These are phyloP conservation scores for Phallus indusiatus DNA, from an alignment of 768 basidiomycete species.

Conservation along the genomic window DNA sequence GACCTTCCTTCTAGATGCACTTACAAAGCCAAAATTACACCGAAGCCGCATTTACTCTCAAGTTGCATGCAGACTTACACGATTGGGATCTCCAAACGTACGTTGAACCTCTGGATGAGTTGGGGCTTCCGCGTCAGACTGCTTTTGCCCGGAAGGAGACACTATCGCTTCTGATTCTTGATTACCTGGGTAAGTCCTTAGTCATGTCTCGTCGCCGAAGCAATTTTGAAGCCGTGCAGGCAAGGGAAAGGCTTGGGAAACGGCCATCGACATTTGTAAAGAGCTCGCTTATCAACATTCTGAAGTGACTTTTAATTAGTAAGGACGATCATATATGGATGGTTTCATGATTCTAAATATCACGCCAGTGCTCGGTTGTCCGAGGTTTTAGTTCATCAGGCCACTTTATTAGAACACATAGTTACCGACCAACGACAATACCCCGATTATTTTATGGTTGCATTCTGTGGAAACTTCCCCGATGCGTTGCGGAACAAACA, in stretches of 20 bases:
- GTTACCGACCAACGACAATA: constrained; percentile 76
- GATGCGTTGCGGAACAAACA: constrained; percentile 78
- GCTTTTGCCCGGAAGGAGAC: constrained; percentile 94
- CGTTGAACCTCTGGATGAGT: constrained; percentile 80
- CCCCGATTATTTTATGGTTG: constrained; percentile 88
- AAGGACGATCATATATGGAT: constrained; percentile 19
- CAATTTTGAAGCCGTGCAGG: constrained; percentile 34
- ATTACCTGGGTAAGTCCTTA: constrained; percentile 67
- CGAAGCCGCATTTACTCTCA: constrained; percentile 88
- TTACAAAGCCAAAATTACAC: constrained; percentile 83
- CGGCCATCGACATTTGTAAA: constrained; percentile 86
- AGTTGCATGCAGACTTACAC: constrained; percentile 88
- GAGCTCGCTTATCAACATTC: constrained; percentile 85
- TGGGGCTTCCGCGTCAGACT: constrained; percentile 84
- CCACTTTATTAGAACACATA: constrained; percentile 80
- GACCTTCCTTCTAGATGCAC: constrained; percentile 50
- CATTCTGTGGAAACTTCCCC: constrained; percentile 90
- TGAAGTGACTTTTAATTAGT: constrained; percentile 88
- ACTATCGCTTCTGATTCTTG: constrained; percentile 82
- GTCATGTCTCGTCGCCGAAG: not conserved
- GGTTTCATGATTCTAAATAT: constrained; percentile 10
- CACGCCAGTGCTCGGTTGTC: constrained; percentile 59
- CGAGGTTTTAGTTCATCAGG: constrained; percentile 80
- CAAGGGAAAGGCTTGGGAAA: constrained; percentile 97
- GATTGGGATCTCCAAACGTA: constrained; percentile 81